Conservation (phyloP, 257 asterid species). For the Penstemon barbatus region DNA sequence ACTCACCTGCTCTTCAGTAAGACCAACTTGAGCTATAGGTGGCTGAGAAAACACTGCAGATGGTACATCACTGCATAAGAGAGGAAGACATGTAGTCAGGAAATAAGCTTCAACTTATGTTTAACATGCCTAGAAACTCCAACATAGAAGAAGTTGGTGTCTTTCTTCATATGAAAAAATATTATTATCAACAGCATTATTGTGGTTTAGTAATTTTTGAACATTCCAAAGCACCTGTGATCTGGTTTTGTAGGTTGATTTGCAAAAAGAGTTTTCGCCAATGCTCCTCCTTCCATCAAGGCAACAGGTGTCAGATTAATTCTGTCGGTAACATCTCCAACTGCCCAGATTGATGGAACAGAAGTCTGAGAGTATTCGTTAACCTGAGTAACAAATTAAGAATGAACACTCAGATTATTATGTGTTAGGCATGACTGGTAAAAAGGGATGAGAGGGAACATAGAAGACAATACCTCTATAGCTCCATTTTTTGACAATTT, state of each 20-base stretch:
- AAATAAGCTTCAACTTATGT: not conserved
- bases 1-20: constrained; percentile 85
- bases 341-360: constrained; percentile 98
- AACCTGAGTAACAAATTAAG: constrained; percentile 50
- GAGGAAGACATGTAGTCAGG: constrained; percentile 24
- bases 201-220: not conserved
- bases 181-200: not conserved
- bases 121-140: not conserved
- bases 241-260: constrained; percentile 81
- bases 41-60: constrained; percentile 97
- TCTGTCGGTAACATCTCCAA: constrained; percentile 98
- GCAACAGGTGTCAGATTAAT: constrained; percentile 98
- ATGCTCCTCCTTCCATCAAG: constrained; percentile 97
- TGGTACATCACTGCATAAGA: constrained; percentile 70
- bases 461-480: constrained; percentile 56
- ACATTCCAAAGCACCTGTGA: constrained; percentile 53
- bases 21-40: constrained; percentile 93
- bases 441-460: constrained; percentile 7
- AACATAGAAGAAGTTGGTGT: not conserved
- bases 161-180: not conserved
- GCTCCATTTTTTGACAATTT: constrained; percentile 82
- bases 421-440: constrained; percentile 15
- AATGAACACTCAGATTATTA: constrained; percentile 7
- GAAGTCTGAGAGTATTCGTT: constrained; percentile 89
- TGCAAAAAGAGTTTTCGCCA: constrained; percentile 87